A percentile compares a stretch with the other conserved stretches of the same genome.
phyloP scores from a whole-genome alignment of 169 alveolate genomes.

The Pseudocohnilembus persalinus region DNA sequence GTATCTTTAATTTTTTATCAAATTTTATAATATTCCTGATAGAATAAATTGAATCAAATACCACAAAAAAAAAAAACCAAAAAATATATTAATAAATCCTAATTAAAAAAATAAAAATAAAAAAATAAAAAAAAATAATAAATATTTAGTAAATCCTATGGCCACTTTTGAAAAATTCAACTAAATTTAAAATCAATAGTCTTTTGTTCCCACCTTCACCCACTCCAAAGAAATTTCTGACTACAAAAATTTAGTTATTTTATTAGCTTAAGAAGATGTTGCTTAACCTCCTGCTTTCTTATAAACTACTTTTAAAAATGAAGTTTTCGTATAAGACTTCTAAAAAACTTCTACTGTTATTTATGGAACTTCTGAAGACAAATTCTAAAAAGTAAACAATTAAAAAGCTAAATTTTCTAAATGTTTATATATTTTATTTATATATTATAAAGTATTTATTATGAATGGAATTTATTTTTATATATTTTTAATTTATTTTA shows the following conservation, averaged over 20 bases:
- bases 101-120: too few species aligned
- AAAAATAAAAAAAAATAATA: too few species aligned
- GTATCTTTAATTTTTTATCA: too few species aligned
- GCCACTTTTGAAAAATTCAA: background rate
- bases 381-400: background rate
- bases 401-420: too few species aligned
- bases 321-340: background rate
- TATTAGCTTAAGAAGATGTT: background rate
- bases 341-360: background rate
- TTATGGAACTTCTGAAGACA: background rate
- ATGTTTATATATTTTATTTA: too few species aligned
- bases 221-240: background rate
- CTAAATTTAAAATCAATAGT: too few species aligned
- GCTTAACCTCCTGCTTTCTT: background rate
- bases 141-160: too few species aligned
- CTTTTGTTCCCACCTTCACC: background rate
- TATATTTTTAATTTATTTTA: too few species aligned
- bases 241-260: background rate
- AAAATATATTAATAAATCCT: too few species aligned
- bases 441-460: too few species aligned
- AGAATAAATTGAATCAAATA: background rate
- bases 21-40: too few species aligned
- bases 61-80: background rate
- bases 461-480: too few species aligned
- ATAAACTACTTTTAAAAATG: background rate